A percentile compares a stretch with the other conserved stretches of the same genome.
Evolutionary conservation across 805 yeast genomes (phyloP).

Genomic region (Candida nemodendra): DNA sequence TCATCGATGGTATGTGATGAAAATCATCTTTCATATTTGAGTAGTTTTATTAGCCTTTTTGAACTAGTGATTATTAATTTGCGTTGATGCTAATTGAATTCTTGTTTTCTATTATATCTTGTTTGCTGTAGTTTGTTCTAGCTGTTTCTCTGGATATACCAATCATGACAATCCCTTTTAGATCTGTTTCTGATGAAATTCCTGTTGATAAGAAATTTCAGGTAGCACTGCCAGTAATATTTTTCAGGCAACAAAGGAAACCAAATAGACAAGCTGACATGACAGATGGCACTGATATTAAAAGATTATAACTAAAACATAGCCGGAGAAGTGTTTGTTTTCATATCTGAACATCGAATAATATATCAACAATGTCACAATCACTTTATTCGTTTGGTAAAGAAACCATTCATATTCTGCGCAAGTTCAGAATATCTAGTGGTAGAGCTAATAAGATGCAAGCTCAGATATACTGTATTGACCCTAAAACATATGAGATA

Average conservation of each 20-base stretch:
- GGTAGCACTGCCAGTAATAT: too few relatives aligned
- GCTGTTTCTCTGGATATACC: too few relatives aligned
- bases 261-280: not conserved
- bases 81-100: too few relatives aligned
- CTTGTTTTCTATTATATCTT: too few relatives aligned
- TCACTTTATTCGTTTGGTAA: slow-evolving; percentile 62
- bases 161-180: too few relatives aligned
- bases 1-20: not conserved
- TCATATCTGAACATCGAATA: not conserved
- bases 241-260: too few relatives aligned
- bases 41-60: not conserved
- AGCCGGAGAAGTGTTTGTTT: slow-evolving; percentile 2
- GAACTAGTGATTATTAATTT: not conserved
- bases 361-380: slow-evolving; percentile 35
- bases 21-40: not conserved
- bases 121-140: too few relatives aligned
- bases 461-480: slow-evolving; percentile 63
- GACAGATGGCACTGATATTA: too few relatives aligned
- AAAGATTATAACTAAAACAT: too few relatives aligned
- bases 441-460: slow-evolving; percentile 61
- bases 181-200: too few relatives aligned
- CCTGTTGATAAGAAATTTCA: too few relatives aligned
- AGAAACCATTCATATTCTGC: slow-evolving; percentile 57
- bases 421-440: slow-evolving; percentile 72
- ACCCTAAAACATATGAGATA: slow-evolving; percentile 51